Conservation (phyloP, 1,139 yeast genomes). For the Taphrina confusa region DNA sequence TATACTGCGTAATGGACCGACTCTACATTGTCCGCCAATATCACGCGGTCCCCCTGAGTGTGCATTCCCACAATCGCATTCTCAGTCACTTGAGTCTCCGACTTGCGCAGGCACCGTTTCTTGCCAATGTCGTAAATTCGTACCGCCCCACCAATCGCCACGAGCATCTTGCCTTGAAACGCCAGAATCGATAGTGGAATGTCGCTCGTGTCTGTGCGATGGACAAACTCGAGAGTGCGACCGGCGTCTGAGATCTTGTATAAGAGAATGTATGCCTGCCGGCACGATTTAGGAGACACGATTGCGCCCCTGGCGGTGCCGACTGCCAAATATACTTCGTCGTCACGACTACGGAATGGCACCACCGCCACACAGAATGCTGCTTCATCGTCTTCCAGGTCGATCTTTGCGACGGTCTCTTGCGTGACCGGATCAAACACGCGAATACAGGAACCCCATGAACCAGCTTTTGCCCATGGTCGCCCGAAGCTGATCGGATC, state of each 20-base stretch:
- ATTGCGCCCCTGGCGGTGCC: slow-evolving; percentile 52
- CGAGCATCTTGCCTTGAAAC: slow-evolving; percentile 65
- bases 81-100: slow-evolving; percentile 47
- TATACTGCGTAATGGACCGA: slow-evolving; percentile 63
- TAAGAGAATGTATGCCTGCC: slow-evolving; percentile 51
- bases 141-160: slow-evolving; percentile 58
- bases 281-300: slow-evolving; percentile 48
- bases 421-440: slow-evolving; percentile 51
- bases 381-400: slow-evolving; percentile 52
- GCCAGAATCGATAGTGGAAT: slow-evolving; percentile 55
- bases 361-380: slow-evolving; percentile 49
- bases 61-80: slow-evolving; percentile 56
- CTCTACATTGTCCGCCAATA: slow-evolving; percentile 66
- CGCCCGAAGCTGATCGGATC: slow-evolving; percentile 53
- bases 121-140: slow-evolving; percentile 73
- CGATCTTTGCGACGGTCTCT: slow-evolving; percentile 51
- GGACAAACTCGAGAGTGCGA: slow-evolving; percentile 54
- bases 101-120: slow-evolving; percentile 73
- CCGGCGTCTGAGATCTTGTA: slow-evolving; percentile 51
- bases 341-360: slow-evolving; percentile 48
- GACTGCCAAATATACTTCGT: slow-evolving; percentile 51
- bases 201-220: slow-evolving; percentile 60
- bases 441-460: slow-evolving; percentile 61
- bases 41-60: slow-evolving; percentile 61
- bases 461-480: slow-evolving; percentile 40